These are phyloP conservation scores for Penicillium paradoxum DNA, from an alignment of 495 filamentous ascomycete genomes.

Conservation along the genomic window DNA sequence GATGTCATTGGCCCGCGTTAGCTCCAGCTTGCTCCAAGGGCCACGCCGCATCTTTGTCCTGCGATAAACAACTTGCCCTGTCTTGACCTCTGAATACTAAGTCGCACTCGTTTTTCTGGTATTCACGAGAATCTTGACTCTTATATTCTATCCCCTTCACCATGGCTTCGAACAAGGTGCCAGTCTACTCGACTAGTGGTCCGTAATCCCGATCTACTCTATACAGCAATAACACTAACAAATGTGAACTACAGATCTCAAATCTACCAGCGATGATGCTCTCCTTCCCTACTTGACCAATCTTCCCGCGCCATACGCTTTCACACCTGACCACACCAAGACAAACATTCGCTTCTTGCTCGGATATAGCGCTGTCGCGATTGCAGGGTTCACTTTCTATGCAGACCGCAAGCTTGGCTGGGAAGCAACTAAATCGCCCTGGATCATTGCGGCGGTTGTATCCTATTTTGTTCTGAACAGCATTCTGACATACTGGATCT, in stretches of 20 bases:
- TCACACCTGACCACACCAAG: conserved; percentile 72
- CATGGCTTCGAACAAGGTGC: conserved; percentile 37
- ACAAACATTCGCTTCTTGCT: conserved; percentile 76
- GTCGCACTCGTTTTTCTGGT: not conserved
- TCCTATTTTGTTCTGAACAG: conserved; percentile 78
- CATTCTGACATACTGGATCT: conserved; percentile 79
- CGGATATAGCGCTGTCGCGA: conserved; percentile 75
- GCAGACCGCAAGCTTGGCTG: conserved; percentile 90
- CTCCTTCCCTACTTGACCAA: conserved; percentile 86
- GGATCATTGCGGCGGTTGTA: conserved; percentile 65
- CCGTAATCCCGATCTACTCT: conserved; percentile 22
- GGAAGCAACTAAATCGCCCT: conserved; percentile 71
- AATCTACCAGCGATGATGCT: conserved; percentile 93
- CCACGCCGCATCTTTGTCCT: conserved; percentile 42
- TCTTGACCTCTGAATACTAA: conserved; percentile 1
- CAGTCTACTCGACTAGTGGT: conserved; percentile 47
- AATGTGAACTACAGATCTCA: conserved; percentile 61
- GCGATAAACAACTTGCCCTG: conserved; percentile 18
- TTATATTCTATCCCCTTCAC: not conserved
- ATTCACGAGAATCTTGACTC: not conserved
- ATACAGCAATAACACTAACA: conserved; percentile 12
- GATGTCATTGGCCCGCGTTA: conserved; percentile 32
- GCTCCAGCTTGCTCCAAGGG: conserved; percentile 35
- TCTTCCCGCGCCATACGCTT: conserved; percentile 56
- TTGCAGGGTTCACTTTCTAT: conserved; percentile 77